These are phyloP conservation scores for Aspergillus carlsbadensis DNA, from an alignment of 495 filamentous ascomycete species.

Conservation along the genomic window DNA sequence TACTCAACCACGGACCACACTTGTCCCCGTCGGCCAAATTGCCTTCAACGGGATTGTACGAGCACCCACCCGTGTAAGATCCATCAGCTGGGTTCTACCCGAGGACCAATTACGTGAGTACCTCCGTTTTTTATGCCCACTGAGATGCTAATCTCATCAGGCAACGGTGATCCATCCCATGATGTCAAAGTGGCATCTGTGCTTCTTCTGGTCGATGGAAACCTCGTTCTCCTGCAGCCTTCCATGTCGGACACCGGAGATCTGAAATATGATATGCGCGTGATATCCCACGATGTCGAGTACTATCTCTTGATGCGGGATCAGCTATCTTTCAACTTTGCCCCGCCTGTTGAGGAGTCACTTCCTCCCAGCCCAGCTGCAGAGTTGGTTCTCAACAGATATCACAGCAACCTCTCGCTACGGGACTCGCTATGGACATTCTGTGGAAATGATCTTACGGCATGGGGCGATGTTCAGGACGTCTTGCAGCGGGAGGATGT, in stretches of 20 bases:
- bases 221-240: constrained; percentile 88
- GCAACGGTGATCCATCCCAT: constrained; percentile 89
- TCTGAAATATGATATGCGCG: constrained; percentile 96
- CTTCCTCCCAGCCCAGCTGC: constrained; percentile 52
- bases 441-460: constrained; percentile 75
- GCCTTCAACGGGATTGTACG: constrained; percentile 95
- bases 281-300: constrained; percentile 92
- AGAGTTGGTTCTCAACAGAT: constrained; percentile 44
- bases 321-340: constrained; percentile 57
- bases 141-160: constrained; percentile 34
- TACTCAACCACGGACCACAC: constrained; percentile 63
- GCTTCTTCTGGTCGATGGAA: constrained; percentile 92
- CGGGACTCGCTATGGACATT: constrained; percentile 93
- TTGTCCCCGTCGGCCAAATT: constrained; percentile 93
- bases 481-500: constrained; percentile 60
- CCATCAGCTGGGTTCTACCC: constrained; percentile 93
- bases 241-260: constrained; percentile 71
- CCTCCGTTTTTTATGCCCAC: not conserved
- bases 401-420: constrained; percentile 52
- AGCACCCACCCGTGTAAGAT: constrained; percentile 86
- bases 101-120: constrained; percentile 79
- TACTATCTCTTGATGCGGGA: constrained; percentile 93
- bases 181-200: constrained; percentile 95
- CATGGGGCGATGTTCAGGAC: constrained; percentile 90
- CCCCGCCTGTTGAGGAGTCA: constrained; percentile 40